Evolutionary conservation across 495 filamentous ascomycete species (phyloP).

Genomic region (Lindgomyces ingoldianus): DNA sequence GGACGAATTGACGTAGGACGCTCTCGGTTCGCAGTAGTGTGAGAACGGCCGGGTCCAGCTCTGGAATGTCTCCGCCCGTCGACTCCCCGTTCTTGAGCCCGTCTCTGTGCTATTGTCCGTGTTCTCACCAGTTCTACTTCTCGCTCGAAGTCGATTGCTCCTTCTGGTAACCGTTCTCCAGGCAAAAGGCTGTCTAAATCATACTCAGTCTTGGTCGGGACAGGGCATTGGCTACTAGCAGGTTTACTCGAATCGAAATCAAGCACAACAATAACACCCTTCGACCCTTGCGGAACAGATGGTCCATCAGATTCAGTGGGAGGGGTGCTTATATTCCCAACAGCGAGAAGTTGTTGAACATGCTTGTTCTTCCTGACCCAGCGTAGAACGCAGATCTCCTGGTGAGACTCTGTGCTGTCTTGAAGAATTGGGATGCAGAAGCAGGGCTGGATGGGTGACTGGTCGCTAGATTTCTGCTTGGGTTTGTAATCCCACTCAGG

Average conservation of each 20-base stretch:
- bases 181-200: conserved; percentile 32
- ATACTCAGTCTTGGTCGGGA: conserved; percentile 29
- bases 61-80: conserved; percentile 21
- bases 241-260: conserved; percentile 32
- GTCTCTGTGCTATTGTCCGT: conserved; percentile 31
- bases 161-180: conserved; percentile 35
- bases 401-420: conserved; percentile 20
- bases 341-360: conserved; percentile 30
- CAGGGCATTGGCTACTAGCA: background rate
- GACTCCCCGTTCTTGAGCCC: conserved; percentile 19
- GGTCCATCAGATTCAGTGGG: conserved; percentile 11
- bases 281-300: conserved; percentile 19
- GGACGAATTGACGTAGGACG: conserved; percentile 8
- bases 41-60: conserved; percentile 13
- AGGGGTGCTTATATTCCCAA: conserved; percentile 27
- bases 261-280: conserved; percentile 33
- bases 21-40: conserved; percentile 30
- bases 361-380: conserved; percentile 24
- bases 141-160: conserved; percentile 33
- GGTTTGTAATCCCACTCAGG: conserved; percentile 25
- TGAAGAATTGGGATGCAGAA: conserved; percentile 32
- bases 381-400: conserved; percentile 33
- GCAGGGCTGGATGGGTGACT: conserved; percentile 32
- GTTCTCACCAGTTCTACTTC: conserved; percentile 36
- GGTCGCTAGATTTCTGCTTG: background rate